Evolutionary conservation across 2,329 filamentous ascomycete species (phyloP), one percentile per base, ranked within the genome.

Genomic region (Fusarium sarcochroum): DNA sequence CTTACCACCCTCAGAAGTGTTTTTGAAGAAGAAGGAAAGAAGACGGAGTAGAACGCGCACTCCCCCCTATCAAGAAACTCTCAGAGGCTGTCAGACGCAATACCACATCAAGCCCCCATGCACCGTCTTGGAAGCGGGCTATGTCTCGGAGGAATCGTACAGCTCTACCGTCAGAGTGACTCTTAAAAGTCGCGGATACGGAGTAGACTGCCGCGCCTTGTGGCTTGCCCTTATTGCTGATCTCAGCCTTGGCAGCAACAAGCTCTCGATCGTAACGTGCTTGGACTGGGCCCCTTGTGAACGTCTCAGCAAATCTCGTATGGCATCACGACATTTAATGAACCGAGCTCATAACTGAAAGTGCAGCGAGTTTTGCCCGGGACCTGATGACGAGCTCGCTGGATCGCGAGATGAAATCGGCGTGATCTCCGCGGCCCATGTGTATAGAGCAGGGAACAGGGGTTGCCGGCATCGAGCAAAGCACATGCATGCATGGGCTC

Each of bases 211-310:
- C 46, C 69, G 52, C 18, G 15, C 21, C 21, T 38, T 63, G 58
- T 64, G 68, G 65, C 70, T 68, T 65, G 63, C 54, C 46, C 42
- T 51, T 51, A 37, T 25, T 52, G 68, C 46, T 58, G 63, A 68
- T 70, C 63, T 52, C 55, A 61, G 63, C 54, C 70, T 73, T 67
- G 68, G 66, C 55, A 46, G 54, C n/a, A 41, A 58, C 51, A 50
- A 51, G 46, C 40, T 42, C 40, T 56, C 41, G 27, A 51, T 60
- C 59, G 17, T 13, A 30, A 48, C 15, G 27, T 34, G 20, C 37
- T 58, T 37, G 37, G n/a, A n/a, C 42, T 46, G 27, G 45, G 42
- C 18, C 49, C 49, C 37, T 35, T 51, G 21, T 6, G 21, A 45
- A 34, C 17, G 40, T 25, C 45, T 5, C 7, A 44, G 18, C 30